Evolutionary conservation across 176 grass and related monocot species (phyloP).

Genomic region (Ampelocalamus luodianensis): DNA sequence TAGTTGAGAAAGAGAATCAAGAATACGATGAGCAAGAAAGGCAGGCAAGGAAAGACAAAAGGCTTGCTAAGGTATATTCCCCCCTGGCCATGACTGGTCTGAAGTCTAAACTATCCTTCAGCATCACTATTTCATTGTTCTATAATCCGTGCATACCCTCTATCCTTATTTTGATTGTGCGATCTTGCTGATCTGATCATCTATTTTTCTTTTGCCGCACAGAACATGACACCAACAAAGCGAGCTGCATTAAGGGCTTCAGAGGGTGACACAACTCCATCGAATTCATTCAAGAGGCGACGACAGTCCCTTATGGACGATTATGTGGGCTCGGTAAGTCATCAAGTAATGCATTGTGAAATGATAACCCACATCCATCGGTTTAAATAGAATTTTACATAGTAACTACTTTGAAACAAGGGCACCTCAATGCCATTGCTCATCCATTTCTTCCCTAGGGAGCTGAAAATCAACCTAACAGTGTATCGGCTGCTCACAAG

Average conservation of each 20-base stretch:
- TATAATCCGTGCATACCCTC: not conserved
- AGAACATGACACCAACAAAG: slow-evolving; percentile 91
- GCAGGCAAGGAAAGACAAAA: slow-evolving; percentile 93
- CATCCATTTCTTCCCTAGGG: not conserved
- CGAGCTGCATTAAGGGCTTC: slow-evolving; percentile 55
- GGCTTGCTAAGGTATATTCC: slow-evolving; percentile 73
- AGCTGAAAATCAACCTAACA: not conserved
- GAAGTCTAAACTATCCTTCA: not conserved
- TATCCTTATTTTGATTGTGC: not conserved
- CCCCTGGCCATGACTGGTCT: not conserved
- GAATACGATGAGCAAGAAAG: slow-evolving; percentile 94
- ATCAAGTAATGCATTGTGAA: not conserved
- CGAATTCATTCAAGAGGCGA: slow-evolving; percentile 64
- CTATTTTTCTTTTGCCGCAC: slow-evolving; percentile 8
- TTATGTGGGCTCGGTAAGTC: slow-evolving; percentile 66
- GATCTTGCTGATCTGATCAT: slow-evolving; percentile 3
- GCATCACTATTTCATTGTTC: not conserved
- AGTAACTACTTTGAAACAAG: not conserved
- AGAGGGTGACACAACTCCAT: slow-evolving; percentile 70
- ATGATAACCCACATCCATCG: not conserved
- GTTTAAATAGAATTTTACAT: not conserved
- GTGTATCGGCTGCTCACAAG: slow-evolving; percentile 10
- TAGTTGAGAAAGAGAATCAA: slow-evolving; percentile 98
- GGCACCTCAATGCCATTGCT: not conserved
- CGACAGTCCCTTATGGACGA: slow-evolving; percentile 88